Evolutionary conservation across 2,329 filamentous ascomycete species (phyloP), one percentile per base, ranked within the genome.

Genomic region (Huntiella decipiens): DNA sequence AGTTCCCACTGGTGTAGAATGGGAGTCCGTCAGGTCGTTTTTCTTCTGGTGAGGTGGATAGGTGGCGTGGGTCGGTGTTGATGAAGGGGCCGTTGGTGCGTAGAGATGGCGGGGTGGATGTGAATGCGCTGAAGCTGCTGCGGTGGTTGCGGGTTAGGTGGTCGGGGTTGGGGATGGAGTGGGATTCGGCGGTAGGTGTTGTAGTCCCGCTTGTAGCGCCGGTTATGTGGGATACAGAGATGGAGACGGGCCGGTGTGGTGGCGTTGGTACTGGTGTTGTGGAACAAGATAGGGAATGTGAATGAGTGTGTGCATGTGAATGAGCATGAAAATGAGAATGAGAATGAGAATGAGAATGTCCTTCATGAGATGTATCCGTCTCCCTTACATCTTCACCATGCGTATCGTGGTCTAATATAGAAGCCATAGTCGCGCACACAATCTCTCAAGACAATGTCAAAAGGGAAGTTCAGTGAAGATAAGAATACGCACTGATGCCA

Each of bases 271-370:
- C 17, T 43, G 13, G 38, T 38, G 19, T 35, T 43, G 34, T 43
- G 22, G 45, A 41, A 6, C 31, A 15, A 13, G 46, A 36, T 19
- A 13, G 41, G 7, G 32, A 16, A 17, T 42, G 28, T 4, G 46
- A 11, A n/a, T 45, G 42, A 19, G 46, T 22, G 15, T 36, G 35
- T 10, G 46, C 40, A 13, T 31, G 42, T 12, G 42, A 37, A 28
- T 37, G 46, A 10, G 62, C 40, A 17, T 43, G 40, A 17, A 17
- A 60, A 46, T 60, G 60, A 11, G 62, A 60, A 45, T 61, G 60
- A 11, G 61, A 55, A 44, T 63, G 63, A 5, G 61, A 57, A 52
- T 66, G 61, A 39, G 22, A 28, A 28, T 28, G 22, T 28, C 22
- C 22, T 28, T 28, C 22, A 28, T 28, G 3, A 28, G 22, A 28